phyloP scores from a whole-genome alignment of 306 rosid genomes.

The Begonia loranthoides region DNA sequence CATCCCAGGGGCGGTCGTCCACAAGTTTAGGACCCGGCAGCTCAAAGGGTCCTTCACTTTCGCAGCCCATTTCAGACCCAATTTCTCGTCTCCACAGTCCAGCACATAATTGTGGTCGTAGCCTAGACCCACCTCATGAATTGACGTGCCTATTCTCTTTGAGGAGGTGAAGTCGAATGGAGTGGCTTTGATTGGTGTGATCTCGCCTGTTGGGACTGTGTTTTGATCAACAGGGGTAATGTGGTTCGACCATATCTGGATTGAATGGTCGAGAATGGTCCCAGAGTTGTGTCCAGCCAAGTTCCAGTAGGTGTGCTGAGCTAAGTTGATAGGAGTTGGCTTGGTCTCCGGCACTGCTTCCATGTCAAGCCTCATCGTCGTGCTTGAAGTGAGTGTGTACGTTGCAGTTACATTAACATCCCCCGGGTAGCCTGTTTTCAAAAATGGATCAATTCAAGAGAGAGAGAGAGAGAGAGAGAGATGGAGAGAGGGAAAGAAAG shows the following conservation, averaged over 20 bases:
- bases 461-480: conserved; percentile 1
- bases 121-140: conserved; percentile 55
- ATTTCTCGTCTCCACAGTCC: conserved; percentile 54
- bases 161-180: conserved; percentile 64
- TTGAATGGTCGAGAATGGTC: conserved; percentile 48
- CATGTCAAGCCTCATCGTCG: conserved; percentile 84
- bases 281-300: conserved; percentile 76
- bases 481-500: conserved; percentile 2
- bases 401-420: conserved; percentile 61
- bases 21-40: conserved; percentile 69
- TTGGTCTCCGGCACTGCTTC: conserved; percentile 80
- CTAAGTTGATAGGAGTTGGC: conserved; percentile 69
- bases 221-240: conserved; percentile 61
- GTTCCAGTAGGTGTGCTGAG: conserved; percentile 91
- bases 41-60: conserved; percentile 78
- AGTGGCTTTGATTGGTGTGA: conserved; percentile 51
- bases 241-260: conserved; percentile 51
- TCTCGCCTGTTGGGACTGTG: conserved; percentile 61
- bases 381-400: conserved; percentile 57
- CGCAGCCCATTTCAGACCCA: conserved; percentile 61
- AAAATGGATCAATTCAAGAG: background rate
- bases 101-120: conserved; percentile 88
- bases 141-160: conserved; percentile 58
- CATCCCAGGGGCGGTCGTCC: conserved; percentile 77
- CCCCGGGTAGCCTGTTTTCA: conserved; percentile 62